Percentiles rank a stretch among this genome's conserved stretches.
Conservation (phyloP, 441 rosid genomes). For the Erodium trifolium region DNA sequence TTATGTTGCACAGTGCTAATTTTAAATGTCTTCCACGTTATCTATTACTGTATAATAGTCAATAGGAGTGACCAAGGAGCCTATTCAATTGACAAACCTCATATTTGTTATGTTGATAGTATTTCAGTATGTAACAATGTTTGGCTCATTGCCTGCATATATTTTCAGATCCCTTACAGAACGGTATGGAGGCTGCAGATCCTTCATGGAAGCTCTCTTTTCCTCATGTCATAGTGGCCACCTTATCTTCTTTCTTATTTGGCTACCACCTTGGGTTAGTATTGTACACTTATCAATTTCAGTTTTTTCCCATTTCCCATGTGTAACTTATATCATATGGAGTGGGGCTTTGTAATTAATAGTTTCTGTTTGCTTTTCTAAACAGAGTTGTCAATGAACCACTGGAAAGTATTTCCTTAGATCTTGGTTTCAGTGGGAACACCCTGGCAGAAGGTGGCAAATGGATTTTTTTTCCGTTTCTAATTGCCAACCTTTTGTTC, state of each 20-base stretch:
- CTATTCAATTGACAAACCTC: too few relatives aligned
- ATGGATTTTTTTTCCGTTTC: not conserved
- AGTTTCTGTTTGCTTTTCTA: conserved; percentile 10
- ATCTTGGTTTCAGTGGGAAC: conserved; percentile 71
- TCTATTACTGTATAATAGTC: too few relatives aligned
- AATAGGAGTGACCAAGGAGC: too few relatives aligned
- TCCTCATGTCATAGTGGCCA: conserved; percentile 50
- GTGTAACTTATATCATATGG: not conserved
- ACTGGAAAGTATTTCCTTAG: conserved; percentile 66
- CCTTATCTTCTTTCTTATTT: conserved; percentile 48
- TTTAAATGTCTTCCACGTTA: too few relatives aligned
- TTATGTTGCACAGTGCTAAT: too few relatives aligned
- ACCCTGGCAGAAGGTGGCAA: conserved; percentile 69
- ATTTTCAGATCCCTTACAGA: conserved; percentile 35
- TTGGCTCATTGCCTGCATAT: conserved; percentile 19
- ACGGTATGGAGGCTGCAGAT: conserved; percentile 32
- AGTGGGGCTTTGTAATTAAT: not conserved
- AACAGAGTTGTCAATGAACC: conserved; percentile 80
- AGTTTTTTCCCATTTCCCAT: not conserved
- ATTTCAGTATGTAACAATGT: conserved; percentile 6
- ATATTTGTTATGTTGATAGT: too few relatives aligned
- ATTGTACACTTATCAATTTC: conserved; percentile 11
- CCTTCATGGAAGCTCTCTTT: conserved; percentile 59
- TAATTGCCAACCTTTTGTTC: not conserved
- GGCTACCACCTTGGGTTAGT: conserved; percentile 64